phyloP scores from a whole-genome alignment of 176 grass and related monocot species.

The Aegilops tauschii region DNA sequence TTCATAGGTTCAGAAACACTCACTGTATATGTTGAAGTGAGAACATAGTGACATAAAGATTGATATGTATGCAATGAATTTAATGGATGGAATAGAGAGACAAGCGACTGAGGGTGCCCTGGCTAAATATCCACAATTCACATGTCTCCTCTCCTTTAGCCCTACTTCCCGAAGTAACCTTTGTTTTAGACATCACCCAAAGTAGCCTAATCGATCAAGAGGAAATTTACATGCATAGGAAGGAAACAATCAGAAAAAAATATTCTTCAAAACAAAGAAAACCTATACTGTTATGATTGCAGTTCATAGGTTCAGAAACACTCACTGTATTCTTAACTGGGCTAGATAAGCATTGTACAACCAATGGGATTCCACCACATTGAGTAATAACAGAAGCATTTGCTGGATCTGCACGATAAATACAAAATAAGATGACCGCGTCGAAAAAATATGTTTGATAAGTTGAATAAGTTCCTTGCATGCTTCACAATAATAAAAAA shows the following conservation, averaged over 20 bases:
- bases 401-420: slow-evolving; percentile 59
- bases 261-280: background rate
- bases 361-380: slow-evolving; percentile 72
- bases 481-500: slow-evolving; percentile 1
- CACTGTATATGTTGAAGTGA: slow-evolving; percentile 45
- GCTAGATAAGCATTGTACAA: slow-evolving; percentile 92
- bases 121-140: background rate
- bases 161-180: background rate
- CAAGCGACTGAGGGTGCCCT: background rate
- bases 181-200: no score
- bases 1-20: slow-evolving; percentile 38
- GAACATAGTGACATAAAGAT: background rate
- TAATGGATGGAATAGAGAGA: background rate
- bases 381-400: slow-evolving; percentile 69
- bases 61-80: background rate
- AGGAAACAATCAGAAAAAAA: background rate
- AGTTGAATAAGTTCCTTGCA: background rate
- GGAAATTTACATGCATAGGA: background rate
- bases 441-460: background rate
- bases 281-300: background rate
- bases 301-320: slow-evolving; percentile 25
- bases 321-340: slow-evolving; percentile 83
- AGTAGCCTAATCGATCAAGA: background rate
- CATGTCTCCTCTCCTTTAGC: background rate
- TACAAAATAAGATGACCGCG: background rate